Base-by-base conservation (phyloP, 768 basidiomycete genomes). In the Phanerochaete sordida region DNA sequence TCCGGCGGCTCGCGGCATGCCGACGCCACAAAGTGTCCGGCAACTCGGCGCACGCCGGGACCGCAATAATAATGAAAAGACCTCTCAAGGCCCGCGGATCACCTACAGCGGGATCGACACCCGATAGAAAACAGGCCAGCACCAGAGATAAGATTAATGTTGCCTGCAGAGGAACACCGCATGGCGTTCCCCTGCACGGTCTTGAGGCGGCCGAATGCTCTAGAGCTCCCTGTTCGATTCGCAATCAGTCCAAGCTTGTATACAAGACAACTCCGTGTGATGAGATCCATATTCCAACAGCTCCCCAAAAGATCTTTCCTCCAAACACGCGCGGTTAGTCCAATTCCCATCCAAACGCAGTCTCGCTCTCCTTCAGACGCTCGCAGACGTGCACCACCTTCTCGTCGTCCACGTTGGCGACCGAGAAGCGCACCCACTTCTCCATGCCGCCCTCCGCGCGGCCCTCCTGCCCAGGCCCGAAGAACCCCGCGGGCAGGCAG, bases 331-430 rank as follows among this genome's bases (percentile, higher is more conserved):
- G 19, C 19, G 4, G 24, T 49, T 28, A 49, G 52, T 72, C 67
- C 27, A 72, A 19, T 48, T 74, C 68, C 79, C 78, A 81, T 49
- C 65, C 73, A 64, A 81, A 81, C 13, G 52, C 61, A 11, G 13
- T 21, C 44, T 72, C 74, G 27, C 75, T 78, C 61, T 77, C 75
- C 57, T 54, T 70, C 65, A 88, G 65, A 55, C 86, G 74, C 72
- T 75, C 75, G 60, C 85, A 87, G 6, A 83, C 84, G 35, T 70
- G 64, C 63, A 68, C 66, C 19, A 87, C 78, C 67, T 80, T 76
- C 54, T 81, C 83, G 53, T 91, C 88, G 45, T 80, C 78, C n/a
- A 91, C 83, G 70, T 91, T 93, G 13, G 90, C 89, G 2, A 93
- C 87, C 11, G 88, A 90, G 70, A 93, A 89, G 56, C 91, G 79